These are phyloP conservation scores for Zygotorulaspora florentina DNA, from an alignment of 805 yeast species.

Conservation along the genomic window DNA sequence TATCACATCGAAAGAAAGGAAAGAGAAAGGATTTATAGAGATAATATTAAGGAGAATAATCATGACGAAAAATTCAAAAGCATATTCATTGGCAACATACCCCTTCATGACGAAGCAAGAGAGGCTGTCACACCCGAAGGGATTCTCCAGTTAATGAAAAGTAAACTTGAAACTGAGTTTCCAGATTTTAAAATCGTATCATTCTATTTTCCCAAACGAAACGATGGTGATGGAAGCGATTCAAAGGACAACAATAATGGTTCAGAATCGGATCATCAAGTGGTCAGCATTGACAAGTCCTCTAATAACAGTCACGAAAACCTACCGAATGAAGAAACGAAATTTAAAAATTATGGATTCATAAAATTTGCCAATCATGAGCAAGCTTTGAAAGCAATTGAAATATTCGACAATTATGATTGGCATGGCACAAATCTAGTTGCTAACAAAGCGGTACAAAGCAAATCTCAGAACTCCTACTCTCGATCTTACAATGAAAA, in stretches of 20 bases:
- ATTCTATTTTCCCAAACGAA: conserved; percentile 31
- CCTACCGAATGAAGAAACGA: conserved; percentile 14
- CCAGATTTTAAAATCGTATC: conserved; percentile 23
- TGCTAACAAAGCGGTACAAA: conserved; percentile 40
- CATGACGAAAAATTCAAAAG: conserved; percentile 48
- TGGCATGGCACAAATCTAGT: conserved; percentile 30
- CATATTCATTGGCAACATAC: conserved; percentile 52
- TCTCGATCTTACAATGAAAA: conserved; percentile 4
- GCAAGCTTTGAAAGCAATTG: conserved; percentile 47
- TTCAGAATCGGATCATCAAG: conserved; percentile 2
- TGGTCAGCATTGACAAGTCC: neutral
- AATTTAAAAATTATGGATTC: conserved; percentile 47
- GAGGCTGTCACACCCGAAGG: conserved; percentile 23
- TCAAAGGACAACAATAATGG: conserved; percentile 2
- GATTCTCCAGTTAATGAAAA: conserved; percentile 41
- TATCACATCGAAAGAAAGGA: conserved; percentile 64
- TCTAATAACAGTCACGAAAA: neutral
- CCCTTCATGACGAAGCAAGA: conserved; percentile 37
- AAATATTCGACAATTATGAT: conserved; percentile 43
- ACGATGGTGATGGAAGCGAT: conserved; percentile 14
- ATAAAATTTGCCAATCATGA: conserved; percentile 47
- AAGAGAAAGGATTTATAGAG: conserved; percentile 40
- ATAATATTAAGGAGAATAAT: conserved; percentile 39
- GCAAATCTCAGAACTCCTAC: conserved; percentile 17
- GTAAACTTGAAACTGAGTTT: conserved; percentile 36